phyloP scores from a whole-genome alignment of 1,139 yeast genomes.

The Candida pseudocylindracea region DNA sequence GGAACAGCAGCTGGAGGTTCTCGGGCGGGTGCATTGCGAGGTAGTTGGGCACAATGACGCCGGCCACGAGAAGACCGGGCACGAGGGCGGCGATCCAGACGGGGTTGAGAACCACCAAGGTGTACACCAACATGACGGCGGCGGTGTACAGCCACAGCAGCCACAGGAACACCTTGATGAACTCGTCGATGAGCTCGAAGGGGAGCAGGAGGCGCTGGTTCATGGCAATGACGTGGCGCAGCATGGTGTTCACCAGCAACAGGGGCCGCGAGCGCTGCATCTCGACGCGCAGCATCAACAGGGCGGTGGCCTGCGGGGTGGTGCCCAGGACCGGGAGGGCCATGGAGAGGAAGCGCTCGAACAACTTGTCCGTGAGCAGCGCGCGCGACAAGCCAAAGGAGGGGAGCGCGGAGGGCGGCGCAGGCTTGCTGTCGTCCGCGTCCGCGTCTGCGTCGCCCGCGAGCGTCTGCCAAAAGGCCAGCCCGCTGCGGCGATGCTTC shows the following conservation, averaged over 20 bases:
- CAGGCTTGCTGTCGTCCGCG: too few relatives aligned
- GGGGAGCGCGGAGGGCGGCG: too few relatives aligned
- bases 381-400: too few relatives aligned
- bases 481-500: too few relatives aligned
- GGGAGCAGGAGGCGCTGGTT: slow-evolving; percentile 41
- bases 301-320: slow-evolving; percentile 9
- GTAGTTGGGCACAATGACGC: slow-evolving; percentile 52
- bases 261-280: slow-evolving; percentile 46
- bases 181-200: slow-evolving; percentile 34
- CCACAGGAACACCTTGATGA: slow-evolving; percentile 40
- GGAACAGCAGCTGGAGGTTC: slow-evolving; percentile 6
- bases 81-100: slow-evolving; percentile 18
- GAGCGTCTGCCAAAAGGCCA: too few relatives aligned
- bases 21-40: slow-evolving; percentile 19
- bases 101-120: slow-evolving; percentile 46
- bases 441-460: too few relatives aligned
- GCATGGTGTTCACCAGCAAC: slow-evolving; percentile 45
- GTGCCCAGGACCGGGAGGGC: slow-evolving; percentile 14
- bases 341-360: slow-evolving; percentile 48
- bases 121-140: slow-evolving; percentile 27
- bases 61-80: slow-evolving; percentile 33
- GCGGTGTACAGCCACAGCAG: slow-evolving; percentile 36
- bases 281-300: slow-evolving; percentile 22
- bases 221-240: slow-evolving; percentile 43
- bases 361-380: slow-evolving; percentile 35